Percentiles rank a stretch among this genome's conserved stretches.
phyloP scores from a whole-genome alignment of 768 basidiomycete genomes.

The Lactifluus rugatus region DNA sequence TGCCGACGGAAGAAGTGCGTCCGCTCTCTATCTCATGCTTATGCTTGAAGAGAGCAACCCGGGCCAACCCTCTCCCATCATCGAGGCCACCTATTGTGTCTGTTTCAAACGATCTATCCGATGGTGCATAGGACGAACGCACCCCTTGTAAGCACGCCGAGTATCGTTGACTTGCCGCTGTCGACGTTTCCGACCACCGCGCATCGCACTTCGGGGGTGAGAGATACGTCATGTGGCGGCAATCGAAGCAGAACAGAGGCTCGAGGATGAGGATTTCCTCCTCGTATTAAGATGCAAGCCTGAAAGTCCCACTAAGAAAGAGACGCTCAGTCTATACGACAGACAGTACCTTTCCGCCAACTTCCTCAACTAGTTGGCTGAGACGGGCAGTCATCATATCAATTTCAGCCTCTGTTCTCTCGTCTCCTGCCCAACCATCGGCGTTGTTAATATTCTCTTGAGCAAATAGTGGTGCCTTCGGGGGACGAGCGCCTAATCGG shows the following conservation, averaged over 20 bases:
- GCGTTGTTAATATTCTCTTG: constrained; percentile 38
- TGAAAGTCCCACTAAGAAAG: constrained; percentile 23
- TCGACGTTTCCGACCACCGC: constrained; percentile 95
- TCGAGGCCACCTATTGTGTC: constrained; percentile 53
- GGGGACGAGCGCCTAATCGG: constrained; percentile 60
- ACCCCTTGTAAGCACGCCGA: constrained; percentile 94
- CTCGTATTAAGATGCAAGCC: constrained; percentile 49
- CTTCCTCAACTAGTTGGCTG: constrained; percentile 51
- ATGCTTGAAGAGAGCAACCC: constrained; percentile 87
- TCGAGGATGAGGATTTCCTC: constrained; percentile 40
- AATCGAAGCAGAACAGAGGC: constrained; percentile 56
- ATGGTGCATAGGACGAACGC: constrained; percentile 22
- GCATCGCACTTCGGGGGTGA: constrained; percentile 87
- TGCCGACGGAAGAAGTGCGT: constrained; percentile 89
- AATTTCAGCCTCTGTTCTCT: constrained; percentile 44
- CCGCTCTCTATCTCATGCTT: constrained; percentile 98
- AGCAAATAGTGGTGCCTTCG: constrained; percentile 44
- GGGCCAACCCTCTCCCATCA: constrained; percentile 72
- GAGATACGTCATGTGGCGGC: constrained; percentile 63
- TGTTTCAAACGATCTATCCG: constrained; percentile 18
- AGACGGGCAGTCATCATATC: constrained; percentile 37
- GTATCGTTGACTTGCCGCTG: constrained; percentile 88
- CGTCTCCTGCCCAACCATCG: constrained; percentile 46
- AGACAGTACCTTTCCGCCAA: constrained; percentile 61
- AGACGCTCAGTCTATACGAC: neutral